These are phyloP conservation scores for Aspergillus biplanus DNA, from an alignment of 495 filamentous ascomycete genomes.

Conservation along the genomic window DNA sequence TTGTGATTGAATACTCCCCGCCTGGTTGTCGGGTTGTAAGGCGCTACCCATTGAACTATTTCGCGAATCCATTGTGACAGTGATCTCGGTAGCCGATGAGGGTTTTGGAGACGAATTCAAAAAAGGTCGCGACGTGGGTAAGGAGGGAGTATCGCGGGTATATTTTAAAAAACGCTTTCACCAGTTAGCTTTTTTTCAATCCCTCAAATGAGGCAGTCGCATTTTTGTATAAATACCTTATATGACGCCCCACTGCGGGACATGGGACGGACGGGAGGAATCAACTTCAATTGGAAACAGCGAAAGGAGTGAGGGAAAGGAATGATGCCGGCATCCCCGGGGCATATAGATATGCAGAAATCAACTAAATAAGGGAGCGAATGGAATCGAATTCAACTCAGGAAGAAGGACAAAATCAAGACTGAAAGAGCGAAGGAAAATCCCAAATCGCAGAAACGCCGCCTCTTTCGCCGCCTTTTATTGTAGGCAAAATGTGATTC, in stretches of 20 bases:
- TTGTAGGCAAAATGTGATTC: constrained; percentile 14
- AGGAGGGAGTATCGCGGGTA: background rate
- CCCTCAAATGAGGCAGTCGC: background rate
- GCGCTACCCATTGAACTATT: constrained; percentile 1
- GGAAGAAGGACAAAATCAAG: background rate
- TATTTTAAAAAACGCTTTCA: constrained; percentile 12
- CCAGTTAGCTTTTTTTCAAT: constrained; percentile 9
- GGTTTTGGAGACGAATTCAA: background rate
- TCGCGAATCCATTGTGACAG: constrained; percentile 16
- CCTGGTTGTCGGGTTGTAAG: constrained; percentile 8
- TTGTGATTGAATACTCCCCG: background rate
- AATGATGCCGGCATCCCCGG: background rate
- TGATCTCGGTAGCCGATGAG: background rate
- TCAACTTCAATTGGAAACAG: constrained; percentile 10
- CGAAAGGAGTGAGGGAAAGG: background rate
- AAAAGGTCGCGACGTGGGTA: background rate
- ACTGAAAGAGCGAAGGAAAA: constrained; percentile 8
- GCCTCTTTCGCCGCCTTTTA: constrained; percentile 22
- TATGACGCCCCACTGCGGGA: constrained; percentile 22
- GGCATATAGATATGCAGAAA: background rate
- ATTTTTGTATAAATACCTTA: constrained; percentile 18
- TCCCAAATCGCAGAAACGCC: constrained; percentile 3
- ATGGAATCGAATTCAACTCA: background rate
- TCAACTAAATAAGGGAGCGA: background rate
- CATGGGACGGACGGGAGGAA: constrained; percentile 15